Percentiles rank a stretch among this genome's conserved stretches.
phyloP scores from a whole-genome alignment of 768 basidiomycete species.

The Leccinellum rugosiceps region DNA sequence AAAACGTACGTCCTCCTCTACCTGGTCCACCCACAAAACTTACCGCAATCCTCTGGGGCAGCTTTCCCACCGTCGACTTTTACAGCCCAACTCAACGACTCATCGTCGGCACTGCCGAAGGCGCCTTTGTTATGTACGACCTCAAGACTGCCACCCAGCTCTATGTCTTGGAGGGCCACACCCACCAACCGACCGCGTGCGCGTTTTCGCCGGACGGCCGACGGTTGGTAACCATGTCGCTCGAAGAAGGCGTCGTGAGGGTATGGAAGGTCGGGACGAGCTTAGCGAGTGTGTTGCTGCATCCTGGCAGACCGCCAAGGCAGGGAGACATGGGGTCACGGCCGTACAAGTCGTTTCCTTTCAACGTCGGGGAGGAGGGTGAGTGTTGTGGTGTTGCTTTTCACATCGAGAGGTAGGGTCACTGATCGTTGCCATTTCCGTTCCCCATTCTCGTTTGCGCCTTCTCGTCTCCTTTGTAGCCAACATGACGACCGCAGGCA shows the following conservation, averaged over 20 bases:
- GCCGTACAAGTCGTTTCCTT: slow-evolving; percentile 85
- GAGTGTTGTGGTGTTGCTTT: slow-evolving; percentile 21
- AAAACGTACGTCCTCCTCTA: slow-evolving; percentile 58
- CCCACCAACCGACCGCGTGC: slow-evolving; percentile 74
- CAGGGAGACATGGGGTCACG: slow-evolving; percentile 81
- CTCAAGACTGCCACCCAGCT: slow-evolving; percentile 92
- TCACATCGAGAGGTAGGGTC: neutral
- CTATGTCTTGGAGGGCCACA: slow-evolving; percentile 93
- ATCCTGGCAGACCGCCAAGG: slow-evolving; percentile 85
- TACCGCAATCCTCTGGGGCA: slow-evolving; percentile 26
- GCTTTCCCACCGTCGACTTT: slow-evolving; percentile 94
- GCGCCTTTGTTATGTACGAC: slow-evolving; percentile 94
- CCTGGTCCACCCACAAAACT: neutral
- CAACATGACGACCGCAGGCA: slow-evolving; percentile 57
- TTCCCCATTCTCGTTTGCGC: neutral
- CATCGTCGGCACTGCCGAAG: slow-evolving; percentile 92
- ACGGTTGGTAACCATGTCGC: slow-evolving; percentile 79
- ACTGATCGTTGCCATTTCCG: neutral
- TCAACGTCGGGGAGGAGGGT: slow-evolving; percentile 86
- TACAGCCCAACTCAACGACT: slow-evolving; percentile 83
- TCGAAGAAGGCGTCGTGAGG: slow-evolving; percentile 79
- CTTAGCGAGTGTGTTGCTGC: slow-evolving; percentile 78
- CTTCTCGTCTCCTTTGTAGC: slow-evolving; percentile 31
- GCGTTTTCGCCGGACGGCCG: slow-evolving; percentile 94
- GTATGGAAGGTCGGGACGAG: slow-evolving; percentile 97